Conservation (phyloP, 2,329 filamentous ascomycete genomes). For the Phaeosphaeriaceae sp. region DNA sequence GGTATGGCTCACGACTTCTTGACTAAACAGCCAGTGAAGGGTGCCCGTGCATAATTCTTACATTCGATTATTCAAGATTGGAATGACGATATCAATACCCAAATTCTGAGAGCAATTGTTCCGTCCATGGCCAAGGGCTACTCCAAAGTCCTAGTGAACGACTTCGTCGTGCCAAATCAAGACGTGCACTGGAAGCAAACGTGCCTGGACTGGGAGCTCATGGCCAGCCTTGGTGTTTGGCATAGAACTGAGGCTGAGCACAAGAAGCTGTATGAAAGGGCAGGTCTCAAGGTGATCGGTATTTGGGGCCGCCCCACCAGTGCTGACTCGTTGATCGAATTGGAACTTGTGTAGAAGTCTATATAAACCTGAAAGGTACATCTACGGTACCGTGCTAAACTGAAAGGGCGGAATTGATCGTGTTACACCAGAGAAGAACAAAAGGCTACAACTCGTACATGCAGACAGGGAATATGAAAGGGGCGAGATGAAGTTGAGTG, state of each 20-base stretch:
- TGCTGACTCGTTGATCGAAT: slow-evolving; percentile 30
- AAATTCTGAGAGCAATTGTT: slow-evolving; percentile 30
- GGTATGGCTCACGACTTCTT: slow-evolving; percentile 46
- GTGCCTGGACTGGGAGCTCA: slow-evolving; percentile 34
- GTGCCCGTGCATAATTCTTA: slow-evolving; percentile 35
- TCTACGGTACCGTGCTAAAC: neutral
- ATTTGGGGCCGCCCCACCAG: slow-evolving; percentile 29
- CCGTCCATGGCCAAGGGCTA: slow-evolving; percentile 38
- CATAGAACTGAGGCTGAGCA: slow-evolving; percentile 34
- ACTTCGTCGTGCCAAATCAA: slow-evolving; percentile 33
- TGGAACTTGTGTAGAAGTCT: slow-evolving; percentile 20
- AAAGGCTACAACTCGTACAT: no score
- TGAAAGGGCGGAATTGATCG: neutral
- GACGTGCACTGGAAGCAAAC: slow-evolving; percentile 34
- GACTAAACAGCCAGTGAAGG: slow-evolving; percentile 42
- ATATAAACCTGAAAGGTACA: neutral
- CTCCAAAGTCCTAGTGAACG: slow-evolving; percentile 36
- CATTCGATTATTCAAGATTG: slow-evolving; percentile 42
- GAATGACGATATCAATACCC: slow-evolving; percentile 26
- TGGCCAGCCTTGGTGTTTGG: slow-evolving; percentile 27
- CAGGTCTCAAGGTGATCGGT: slow-evolving; percentile 21
- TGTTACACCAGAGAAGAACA: no score
- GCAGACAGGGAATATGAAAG: no score
- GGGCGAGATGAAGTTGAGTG: no score
- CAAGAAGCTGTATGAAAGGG: slow-evolving; percentile 24